These are phyloP conservation scores for Strobilomyces dryophilus DNA, from an alignment of 768 basidiomycete genomes.

Conservation along the genomic window DNA sequence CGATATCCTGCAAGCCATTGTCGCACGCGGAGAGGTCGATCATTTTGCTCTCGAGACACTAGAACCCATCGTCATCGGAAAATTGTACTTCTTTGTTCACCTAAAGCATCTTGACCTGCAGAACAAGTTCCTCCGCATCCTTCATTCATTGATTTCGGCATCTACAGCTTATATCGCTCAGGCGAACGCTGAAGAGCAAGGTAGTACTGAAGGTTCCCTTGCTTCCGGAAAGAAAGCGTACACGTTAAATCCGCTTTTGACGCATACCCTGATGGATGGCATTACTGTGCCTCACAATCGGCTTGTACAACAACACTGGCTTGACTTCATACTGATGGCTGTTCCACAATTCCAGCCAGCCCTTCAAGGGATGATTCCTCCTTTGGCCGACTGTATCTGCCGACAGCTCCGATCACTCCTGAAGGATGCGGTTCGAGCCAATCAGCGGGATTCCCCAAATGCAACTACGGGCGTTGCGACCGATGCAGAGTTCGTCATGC, in stretches of 20 bases:
- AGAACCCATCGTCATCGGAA: conserved; percentile 67
- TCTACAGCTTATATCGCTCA: conserved; percentile 38
- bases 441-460: conserved; percentile 33
- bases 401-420: conserved; percentile 59
- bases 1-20: conserved; percentile 78
- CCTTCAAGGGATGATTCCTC: conserved; percentile 60
- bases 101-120: conserved; percentile 73
- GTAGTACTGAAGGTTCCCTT: conserved; percentile 32
- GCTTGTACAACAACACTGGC: conserved; percentile 88
- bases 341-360: conserved; percentile 79
- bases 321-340: conserved; percentile 93
- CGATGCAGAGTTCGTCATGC: conserved; percentile 80
- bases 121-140: conserved; percentile 87
- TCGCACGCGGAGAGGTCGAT: conserved; percentile 80
- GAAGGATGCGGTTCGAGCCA: conserved; percentile 48
- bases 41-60: conserved; percentile 52
- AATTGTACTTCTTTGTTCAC: conserved; percentile 74
- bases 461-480: conserved; percentile 52
- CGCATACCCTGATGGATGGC: conserved; percentile 79
- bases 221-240: conserved; percentile 35
- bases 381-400: conserved; percentile 78
- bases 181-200: conserved; percentile 31
- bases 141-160: conserved; percentile 80
- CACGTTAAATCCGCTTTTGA: conserved; percentile 64
- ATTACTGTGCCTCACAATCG: conserved; percentile 66